phyloP scores from a whole-genome alignment of 768 basidiomycete species.

The Saitozyma podzolica region DNA sequence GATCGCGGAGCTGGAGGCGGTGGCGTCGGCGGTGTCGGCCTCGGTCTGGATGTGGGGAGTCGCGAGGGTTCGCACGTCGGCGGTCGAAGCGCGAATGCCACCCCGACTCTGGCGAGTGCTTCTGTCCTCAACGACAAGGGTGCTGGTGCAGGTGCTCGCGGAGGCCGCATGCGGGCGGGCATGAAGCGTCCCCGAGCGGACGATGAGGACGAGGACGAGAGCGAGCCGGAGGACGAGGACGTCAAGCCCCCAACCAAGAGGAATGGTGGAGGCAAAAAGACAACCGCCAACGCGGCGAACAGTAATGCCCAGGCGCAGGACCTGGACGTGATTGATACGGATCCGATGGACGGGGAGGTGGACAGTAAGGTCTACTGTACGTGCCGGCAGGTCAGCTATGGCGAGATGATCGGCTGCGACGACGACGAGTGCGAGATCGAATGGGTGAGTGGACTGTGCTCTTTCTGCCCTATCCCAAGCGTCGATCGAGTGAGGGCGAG shows the following conservation, averaged over 20 bases:
- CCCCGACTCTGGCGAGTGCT: constrained; percentile 5
- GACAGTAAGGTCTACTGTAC: constrained; percentile 47
- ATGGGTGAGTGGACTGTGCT: constrained; percentile 50
- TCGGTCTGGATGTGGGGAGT: constrained; percentile 6
- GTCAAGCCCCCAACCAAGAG: not conserved
- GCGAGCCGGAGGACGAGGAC: constrained; percentile 9
- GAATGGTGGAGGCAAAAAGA: too few relatives aligned
- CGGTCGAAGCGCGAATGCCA: constrained; percentile 4
- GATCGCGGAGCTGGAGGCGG: constrained; percentile 11
- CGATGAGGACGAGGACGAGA: constrained; percentile 34
- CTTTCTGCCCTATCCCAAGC: not conserved
- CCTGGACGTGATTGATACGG: too few relatives aligned
- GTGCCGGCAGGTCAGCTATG: constrained; percentile 50
- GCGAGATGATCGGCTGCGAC: constrained; percentile 55
- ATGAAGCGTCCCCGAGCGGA: constrained; percentile 31
- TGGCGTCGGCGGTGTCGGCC: not conserved
- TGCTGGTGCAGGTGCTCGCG: constrained; percentile 4
- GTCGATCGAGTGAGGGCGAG: not conserved
- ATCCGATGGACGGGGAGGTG: constrained; percentile 20
- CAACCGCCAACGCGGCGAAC: too few relatives aligned
- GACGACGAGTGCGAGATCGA: constrained; percentile 51
- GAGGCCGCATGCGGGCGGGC: constrained; percentile 11
- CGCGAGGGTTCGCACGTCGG: not conserved
- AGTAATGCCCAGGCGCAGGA: too few relatives aligned
- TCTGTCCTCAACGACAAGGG: not conserved